A percentile compares a stretch with the other conserved stretches of the same genome.
Evolutionary conservation across 139 green algal species (phyloP).

Genomic region (Closterium sp.): DNA sequence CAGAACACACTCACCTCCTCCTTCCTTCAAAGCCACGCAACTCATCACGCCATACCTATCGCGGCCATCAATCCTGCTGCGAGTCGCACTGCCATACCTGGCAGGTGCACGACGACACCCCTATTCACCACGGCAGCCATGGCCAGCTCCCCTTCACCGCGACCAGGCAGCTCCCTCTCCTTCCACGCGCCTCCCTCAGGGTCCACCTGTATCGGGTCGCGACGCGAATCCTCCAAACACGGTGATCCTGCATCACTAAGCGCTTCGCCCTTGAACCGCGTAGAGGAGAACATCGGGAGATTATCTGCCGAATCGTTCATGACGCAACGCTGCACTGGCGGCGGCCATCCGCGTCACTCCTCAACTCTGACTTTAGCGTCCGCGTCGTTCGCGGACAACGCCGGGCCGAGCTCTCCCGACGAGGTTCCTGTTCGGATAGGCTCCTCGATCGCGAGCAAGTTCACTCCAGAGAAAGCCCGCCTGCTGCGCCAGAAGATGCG

Average conservation of each 20-base stretch:
- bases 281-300: background rate
- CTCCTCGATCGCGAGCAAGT: background rate
- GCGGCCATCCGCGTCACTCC: background rate
- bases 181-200: background rate
- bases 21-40: background rate
- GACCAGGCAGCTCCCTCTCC: background rate
- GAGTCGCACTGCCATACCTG: no score
- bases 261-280: background rate
- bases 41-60: background rate
- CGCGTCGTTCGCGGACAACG: background rate
- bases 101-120: no score
- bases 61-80: background rate
- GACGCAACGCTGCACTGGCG: no score
- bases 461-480: conserved; percentile 29
- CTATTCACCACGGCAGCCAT: background rate
- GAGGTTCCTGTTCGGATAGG: background rate
- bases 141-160: background rate
- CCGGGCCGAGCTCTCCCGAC: background rate
- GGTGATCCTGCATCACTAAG: background rate
- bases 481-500: conserved; percentile 17
- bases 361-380: background rate
- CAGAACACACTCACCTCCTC: background rate
- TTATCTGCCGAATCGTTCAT: background rate
- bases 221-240: background rate
- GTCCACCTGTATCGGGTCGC: background rate